Evolutionary conservation across 164 flowering plant genomes (phyloP), one percentile per base, ranked within the genome.

Genomic region (Dillenia suffruticosa): DNA sequence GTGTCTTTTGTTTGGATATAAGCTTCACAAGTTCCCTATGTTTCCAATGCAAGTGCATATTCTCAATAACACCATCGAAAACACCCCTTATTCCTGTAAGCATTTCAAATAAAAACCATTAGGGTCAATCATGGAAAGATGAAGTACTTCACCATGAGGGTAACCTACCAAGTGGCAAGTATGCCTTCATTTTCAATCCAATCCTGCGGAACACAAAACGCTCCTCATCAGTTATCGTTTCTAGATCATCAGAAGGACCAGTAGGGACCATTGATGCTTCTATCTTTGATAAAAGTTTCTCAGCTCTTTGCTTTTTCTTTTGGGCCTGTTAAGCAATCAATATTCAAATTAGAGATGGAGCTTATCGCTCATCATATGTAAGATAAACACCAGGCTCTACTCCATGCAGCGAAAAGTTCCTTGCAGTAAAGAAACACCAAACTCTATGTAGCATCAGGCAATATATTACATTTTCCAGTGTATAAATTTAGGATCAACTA

Each of bases 11-110:
- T 66, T 92, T 95, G 48, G 89, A 74, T 54, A 92, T 91, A 43
- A 95, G 77, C 70, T 95, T 95, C 67, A 95, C 99, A 61, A 95
- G 82, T 65, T 95, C 99, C 72, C 97, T 81, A 72, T 95, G 84
- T 79, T 92, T 95, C 99, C 99, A 95, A 64, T 92, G 97, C 76
- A 95, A 73, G 80, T 94, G 98, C 98, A 94, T 94, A 75, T 94
- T 90, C 79, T 91, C 97, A 68, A 93, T 82, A 66, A 91, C 96
- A 65, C 97, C 99, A 82, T 91, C 96, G 76, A 94, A 94, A 65
- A 94, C 96, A 64, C 99, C 99, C 72, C 99, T 92, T 67, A 91
- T 84, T 15, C 98, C 98, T 94, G 82, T 17, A 47, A 70, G 40
- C 40, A 32, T 32, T 32, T 32, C 40, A 32, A 32, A 32, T 7